Base-by-base conservation (phyloP, 345 rosid species). In the Excoecaria cochinchinensis region DNA sequence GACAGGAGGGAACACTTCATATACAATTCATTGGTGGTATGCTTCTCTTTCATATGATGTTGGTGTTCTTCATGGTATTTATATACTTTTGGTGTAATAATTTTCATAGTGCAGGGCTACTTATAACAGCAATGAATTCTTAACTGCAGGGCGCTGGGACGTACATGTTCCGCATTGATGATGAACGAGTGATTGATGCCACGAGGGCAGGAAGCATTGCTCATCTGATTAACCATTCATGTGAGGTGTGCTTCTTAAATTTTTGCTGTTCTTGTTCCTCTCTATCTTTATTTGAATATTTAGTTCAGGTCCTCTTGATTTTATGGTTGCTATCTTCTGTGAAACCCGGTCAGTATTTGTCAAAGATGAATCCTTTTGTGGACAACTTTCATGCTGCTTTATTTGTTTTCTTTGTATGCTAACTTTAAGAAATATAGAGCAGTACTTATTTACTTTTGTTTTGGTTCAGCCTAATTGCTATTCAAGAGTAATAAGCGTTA, bases 181-280 rank as follows among this genome's bases (percentile, higher is more conserved):
- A 92, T 79, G 90, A 95, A 79, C 85, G 94, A 61, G 97, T 95
- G 44, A 92, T 92, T 75, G 99, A 95, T 84, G 99, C 99, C 63
- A 95, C 99, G 66, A 86, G 97, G 82, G 94, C 97, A 47, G 99
- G 99, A 81, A 95, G 97, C 85, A 91, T 95, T 52, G 99, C 99
- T 65, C 97, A 95, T 85, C 85, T 95, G 80, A 92, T 95, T 60
- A 95, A 92, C 83, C 99, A 95, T 64, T 95, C 97, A 0, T 95
- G 99, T 77, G 94, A 91, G 87, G 99, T 94, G 75, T 10, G 53
- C 38, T 21, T 59, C 25, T 47, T 60, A 52, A 71, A 3, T 70
- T 62, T 11, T 24, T 38, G 1, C n/a, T 21, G 14, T 59, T 59
- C 9, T 57, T 21, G 12, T 51, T 62, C 50, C 4, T 50, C 11